Evolutionary conservation across 2,329 filamentous ascomycete genomes (phyloP).

Genomic region (Alternaria ethzedia): DNA sequence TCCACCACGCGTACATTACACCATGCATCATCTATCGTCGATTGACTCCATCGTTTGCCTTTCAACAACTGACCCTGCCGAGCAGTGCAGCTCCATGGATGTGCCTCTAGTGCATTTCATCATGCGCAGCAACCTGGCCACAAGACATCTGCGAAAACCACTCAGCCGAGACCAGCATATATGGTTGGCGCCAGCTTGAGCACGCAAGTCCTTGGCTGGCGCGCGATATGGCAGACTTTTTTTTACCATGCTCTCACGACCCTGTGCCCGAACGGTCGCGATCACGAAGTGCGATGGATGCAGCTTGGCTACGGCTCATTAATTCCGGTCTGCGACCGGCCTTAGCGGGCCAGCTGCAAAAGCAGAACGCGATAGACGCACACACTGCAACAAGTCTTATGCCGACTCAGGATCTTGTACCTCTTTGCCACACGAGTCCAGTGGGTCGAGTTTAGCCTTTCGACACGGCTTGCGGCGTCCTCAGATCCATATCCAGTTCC

Average conservation of each 20-base stretch:
- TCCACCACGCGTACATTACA: constrained; percentile 38
- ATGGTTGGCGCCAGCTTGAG: constrained; percentile 18
- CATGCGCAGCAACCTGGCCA: constrained; percentile 25
- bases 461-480: constrained; percentile 24
- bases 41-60: constrained; percentile 31
- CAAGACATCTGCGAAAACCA: constrained; percentile 14
- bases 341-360: constrained; percentile 6
- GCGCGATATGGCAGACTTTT: constrained; percentile 10
- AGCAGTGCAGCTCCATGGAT: constrained; percentile 22
- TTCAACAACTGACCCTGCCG: constrained; percentile 28
- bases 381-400: constrained; percentile 11
- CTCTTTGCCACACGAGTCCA: constrained; percentile 17
- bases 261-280: constrained; percentile 1
- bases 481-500: constrained; percentile 13
- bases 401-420: constrained; percentile 12
- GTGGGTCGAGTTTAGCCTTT: constrained; percentile 36
- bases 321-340: constrained; percentile 6
- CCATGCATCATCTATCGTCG: constrained; percentile 29
- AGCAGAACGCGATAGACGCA: constrained; percentile 17
- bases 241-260: constrained; percentile 4
- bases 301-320: constrained; percentile 12
- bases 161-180: constrained; percentile 13
- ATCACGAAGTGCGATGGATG: background rate
- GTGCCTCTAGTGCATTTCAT: constrained; percentile 26
- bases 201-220: constrained; percentile 19